Conservation (phyloP, 2,329 filamentous ascomycete species). For the Byssochlamys sp. region DNA sequence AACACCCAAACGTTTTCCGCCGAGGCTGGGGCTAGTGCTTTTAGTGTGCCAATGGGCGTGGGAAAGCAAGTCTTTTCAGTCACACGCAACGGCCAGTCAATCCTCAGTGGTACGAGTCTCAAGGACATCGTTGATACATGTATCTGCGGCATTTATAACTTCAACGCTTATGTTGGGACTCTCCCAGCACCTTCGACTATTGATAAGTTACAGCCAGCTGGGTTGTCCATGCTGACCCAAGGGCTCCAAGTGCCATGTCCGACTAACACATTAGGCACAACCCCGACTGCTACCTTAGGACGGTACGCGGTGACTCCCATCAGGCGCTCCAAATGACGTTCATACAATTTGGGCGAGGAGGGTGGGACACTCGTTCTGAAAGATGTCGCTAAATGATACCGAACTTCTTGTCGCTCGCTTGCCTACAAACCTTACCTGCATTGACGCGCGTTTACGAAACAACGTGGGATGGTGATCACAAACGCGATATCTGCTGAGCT, state of each 20-base stretch:
- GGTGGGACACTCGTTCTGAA: not conserved
- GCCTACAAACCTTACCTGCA: not conserved
- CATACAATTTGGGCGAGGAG: not conserved
- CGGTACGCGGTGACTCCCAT: not conserved
- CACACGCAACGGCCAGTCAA: constrained; percentile 29
- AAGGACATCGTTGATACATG: constrained; percentile 43
- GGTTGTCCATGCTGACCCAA: constrained; percentile 17
- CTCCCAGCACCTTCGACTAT: constrained; percentile 29
- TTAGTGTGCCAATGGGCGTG: constrained; percentile 39
- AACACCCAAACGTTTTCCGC: constrained; percentile 38
- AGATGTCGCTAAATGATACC: not conserved
- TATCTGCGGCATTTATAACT: constrained; percentile 38
- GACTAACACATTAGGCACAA: constrained; percentile 16
- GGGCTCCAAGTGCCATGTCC: constrained; percentile 21
- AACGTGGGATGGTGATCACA: not conserved
- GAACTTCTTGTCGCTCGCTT: not conserved
- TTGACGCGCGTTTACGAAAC: not conserved
- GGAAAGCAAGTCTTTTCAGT: constrained; percentile 42
- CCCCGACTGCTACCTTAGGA: not conserved
- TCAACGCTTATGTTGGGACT: constrained; percentile 38
- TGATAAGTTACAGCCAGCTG: constrained; percentile 30
- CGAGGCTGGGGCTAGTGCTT: constrained; percentile 38
- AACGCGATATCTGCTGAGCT: not conserved
- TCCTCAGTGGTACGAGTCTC: constrained; percentile 40
- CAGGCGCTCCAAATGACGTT: not conserved